A percentile compares a stretch with the other conserved stretches of the same genome.
Conservation (phyloP, 257 asterid species). For the Lavandula angustifolia region DNA sequence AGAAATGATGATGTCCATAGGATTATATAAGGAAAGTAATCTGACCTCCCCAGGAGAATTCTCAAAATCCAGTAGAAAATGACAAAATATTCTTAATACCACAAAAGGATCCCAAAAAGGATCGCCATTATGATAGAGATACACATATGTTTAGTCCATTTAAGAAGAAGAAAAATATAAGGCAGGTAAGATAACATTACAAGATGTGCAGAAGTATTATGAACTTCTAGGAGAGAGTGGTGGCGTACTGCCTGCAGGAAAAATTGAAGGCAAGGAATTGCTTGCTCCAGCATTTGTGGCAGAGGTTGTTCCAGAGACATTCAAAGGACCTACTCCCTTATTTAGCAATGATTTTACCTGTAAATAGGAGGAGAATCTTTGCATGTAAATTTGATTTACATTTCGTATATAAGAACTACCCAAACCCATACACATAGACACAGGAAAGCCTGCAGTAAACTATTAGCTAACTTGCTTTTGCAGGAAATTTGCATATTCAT, state of each 20-base stretch:
- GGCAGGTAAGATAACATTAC: not conserved
- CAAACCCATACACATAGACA: not conserved
- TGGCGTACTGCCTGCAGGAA: slow-evolving; percentile 98
- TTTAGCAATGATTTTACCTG: slow-evolving; percentile 86
- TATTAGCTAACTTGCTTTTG: slow-evolving; percentile 26
- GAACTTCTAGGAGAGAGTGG: slow-evolving; percentile 99
- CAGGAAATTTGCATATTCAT: slow-evolving; percentile 14
- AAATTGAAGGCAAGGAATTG: slow-evolving; percentile 90
- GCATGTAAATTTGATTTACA: slow-evolving; percentile 10
- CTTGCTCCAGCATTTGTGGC: slow-evolving; percentile 59
- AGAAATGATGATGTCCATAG: slow-evolving; percentile 8
- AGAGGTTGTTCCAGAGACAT: slow-evolving; percentile 64
- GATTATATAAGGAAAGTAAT: slow-evolving; percentile 26
- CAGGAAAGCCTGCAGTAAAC: slow-evolving; percentile 27
- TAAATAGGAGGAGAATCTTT: slow-evolving; percentile 22
- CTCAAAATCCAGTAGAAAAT: slow-evolving; percentile 17
- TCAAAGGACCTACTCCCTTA: slow-evolving; percentile 76
- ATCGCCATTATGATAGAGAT: not conserved
- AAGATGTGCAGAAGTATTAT: not conserved
- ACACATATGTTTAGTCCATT: not conserved
- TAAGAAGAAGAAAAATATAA: not conserved
- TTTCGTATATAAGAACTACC: slow-evolving; percentile 9
- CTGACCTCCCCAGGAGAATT: not conserved
- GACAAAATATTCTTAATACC: slow-evolving; percentile 12
- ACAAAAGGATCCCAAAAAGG: not conserved